phyloP scores from a whole-genome alignment of 2,329 filamentous ascomycete species.

The Cladosporium sp. region DNA sequence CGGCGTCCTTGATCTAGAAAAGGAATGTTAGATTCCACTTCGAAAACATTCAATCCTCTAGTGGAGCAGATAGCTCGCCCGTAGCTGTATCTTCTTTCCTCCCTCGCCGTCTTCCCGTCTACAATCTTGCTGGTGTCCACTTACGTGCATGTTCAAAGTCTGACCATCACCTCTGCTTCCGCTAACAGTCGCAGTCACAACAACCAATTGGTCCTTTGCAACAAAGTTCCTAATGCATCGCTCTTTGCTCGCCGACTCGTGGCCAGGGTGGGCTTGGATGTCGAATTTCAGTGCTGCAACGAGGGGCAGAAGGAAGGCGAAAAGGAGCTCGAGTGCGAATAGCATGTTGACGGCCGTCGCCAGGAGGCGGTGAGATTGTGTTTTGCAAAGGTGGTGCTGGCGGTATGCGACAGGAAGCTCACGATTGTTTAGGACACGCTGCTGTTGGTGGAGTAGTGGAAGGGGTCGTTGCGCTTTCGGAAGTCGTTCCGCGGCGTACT shows the following conservation, averaged over 20 bases:
- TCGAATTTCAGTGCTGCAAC: constrained; percentile 86
- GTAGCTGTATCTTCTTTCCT: background rate
- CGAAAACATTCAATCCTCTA: background rate
- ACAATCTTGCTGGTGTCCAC: constrained; percentile 27
- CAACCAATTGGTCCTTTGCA: constrained; percentile 84
- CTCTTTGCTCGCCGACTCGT: constrained; percentile 66
- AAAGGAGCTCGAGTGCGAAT: constrained; percentile 35
- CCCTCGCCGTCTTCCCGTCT: background rate
- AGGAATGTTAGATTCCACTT: constrained; percentile 5
- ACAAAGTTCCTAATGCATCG: constrained; percentile 98
- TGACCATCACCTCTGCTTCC: constrained; percentile 91
- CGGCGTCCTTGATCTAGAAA: constrained; percentile 82
- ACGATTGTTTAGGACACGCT: constrained; percentile 9
- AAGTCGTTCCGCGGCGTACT: background rate
- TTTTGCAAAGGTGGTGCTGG: constrained; percentile 6
- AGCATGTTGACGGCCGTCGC: constrained; percentile 12
- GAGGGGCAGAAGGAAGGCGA: constrained; percentile 44
- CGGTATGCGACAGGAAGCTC: constrained; percentile 4
- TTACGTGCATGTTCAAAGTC: constrained; percentile 88
- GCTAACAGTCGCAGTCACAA: constrained; percentile 85
- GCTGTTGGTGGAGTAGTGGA: constrained; percentile 1
- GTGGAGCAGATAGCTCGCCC: background rate
- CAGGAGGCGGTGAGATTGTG: background rate
- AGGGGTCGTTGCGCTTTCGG: constrained; percentile 4
- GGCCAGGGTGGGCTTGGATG: constrained; percentile 67